Percentiles rank a stretch among this genome's conserved stretches.
phyloP scores from a whole-genome alignment of 2,329 filamentous ascomycete species.

The Botrytis fragariae region DNA sequence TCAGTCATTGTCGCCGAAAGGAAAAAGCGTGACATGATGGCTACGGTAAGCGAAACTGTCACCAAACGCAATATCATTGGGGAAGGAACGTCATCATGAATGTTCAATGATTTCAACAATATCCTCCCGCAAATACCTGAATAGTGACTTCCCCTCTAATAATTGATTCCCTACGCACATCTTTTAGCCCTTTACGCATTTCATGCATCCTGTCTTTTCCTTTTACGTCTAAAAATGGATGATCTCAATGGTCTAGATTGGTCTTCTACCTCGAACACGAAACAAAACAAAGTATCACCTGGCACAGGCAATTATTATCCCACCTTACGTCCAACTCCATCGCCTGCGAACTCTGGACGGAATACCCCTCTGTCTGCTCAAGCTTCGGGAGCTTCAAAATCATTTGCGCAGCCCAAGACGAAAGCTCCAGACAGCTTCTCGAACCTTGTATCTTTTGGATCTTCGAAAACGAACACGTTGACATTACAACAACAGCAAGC shows the following conservation, averaged over 20 bases:
- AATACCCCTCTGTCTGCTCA: conserved; percentile 51
- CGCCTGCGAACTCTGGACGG: conserved; percentile 50
- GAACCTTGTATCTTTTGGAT: conserved; percentile 65
- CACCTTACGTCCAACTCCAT: conserved; percentile 51
- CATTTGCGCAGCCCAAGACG: conserved; percentile 45
- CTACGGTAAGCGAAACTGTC: not conserved
- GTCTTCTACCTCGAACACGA: conserved; percentile 45
- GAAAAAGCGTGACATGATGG: not conserved
- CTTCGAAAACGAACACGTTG: conserved; percentile 62
- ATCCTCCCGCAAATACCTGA: not conserved
- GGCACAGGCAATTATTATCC: conserved; percentile 47
- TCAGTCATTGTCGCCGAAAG: not conserved
- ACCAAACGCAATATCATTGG: not conserved
- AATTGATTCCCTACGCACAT: not conserved
- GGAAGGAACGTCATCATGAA: not conserved
- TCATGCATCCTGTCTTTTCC: conserved; percentile 21
- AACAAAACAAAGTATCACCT: conserved; percentile 41
- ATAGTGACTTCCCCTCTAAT: not conserved
- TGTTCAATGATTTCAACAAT: not conserved
- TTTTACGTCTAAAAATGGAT: conserved; percentile 49
- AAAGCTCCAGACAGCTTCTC: conserved; percentile 69
- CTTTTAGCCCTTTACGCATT: conserved; percentile 11
- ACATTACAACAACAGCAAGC: conserved; percentile 76
- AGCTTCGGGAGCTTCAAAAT: conserved; percentile 42
- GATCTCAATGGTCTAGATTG: conserved; percentile 61